Base-by-base conservation (phyloP, 2,329 filamentous ascomycete species). In the Pseudogymnoascus sp. region DNA sequence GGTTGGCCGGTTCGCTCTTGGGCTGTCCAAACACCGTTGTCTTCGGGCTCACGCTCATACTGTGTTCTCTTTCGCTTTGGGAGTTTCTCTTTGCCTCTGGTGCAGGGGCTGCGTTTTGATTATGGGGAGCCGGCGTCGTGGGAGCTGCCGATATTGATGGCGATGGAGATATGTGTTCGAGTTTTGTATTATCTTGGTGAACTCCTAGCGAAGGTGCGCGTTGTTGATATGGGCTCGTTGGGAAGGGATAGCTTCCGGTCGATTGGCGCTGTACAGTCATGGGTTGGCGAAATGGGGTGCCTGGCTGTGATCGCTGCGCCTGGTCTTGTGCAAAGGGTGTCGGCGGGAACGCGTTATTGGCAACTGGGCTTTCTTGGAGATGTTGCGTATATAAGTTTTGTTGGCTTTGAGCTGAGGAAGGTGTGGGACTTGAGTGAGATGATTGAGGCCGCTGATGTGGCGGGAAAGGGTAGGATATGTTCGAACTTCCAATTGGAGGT, bases 41-140 rank as follows among this genome's bases (percentile, higher is more conserved):
- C 76, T 91, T 92, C 31, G 91, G 90, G 72, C 89, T 93, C 60
- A 93, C 85, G 71, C 89, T 93, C 61, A 89, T 74, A 72, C 87
- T 90, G 60, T 83, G 79, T 65, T 90, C 89, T 70, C 88, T 83
- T 62, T 91, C 88, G 66, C 81, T 81, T 59, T 81, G 80, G 46
- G 82, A 81, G 64, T 81, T 78, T 46, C 77, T 73, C 53, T 75
- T 78, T 64, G 65, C 63, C 61, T 70, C 70, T 61, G 68, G 71
- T 61, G 68, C 65, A 2, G 81, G 79, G 71, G 83, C 75, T 73
- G 78, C 78, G 66, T 79, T 78, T 46, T 76, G 73, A 65, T 82
- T 81, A 74, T 81, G 79, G 59, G 75, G 72, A 66, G 75, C 75
- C 62, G 80, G 76, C 61, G 75, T 76, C 65, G 73, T 78, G 28